These are phyloP conservation scores for Pleurotus tuoliensis DNA, from an alignment of 768 basidiomycete species.

Conservation along the genomic window DNA sequence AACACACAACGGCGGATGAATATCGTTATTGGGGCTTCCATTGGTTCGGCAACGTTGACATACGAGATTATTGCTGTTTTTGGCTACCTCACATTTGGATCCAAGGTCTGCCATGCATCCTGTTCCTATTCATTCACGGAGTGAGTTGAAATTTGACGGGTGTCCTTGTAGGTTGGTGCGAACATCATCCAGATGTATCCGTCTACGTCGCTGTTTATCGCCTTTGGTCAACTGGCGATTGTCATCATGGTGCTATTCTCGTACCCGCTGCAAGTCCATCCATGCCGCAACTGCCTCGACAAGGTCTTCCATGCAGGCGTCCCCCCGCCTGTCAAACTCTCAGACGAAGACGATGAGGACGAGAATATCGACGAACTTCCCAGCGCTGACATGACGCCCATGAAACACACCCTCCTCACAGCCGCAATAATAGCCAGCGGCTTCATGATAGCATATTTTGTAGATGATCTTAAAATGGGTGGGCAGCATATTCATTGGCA, in stretches of 20 bases:
- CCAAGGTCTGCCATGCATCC: slow-evolving; percentile 46
- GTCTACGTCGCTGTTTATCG: slow-evolving; percentile 86
- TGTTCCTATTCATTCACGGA: not conserved
- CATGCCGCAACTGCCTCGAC: slow-evolving; percentile 88
- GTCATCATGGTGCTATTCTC: slow-evolving; percentile 87
- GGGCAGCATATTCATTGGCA: slow-evolving; percentile 51
- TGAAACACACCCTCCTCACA: slow-evolving; percentile 72
- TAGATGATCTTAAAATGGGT: slow-evolving; percentile 78
- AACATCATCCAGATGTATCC: slow-evolving; percentile 97
- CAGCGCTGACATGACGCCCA: slow-evolving; percentile 54
- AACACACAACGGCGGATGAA: slow-evolving; percentile 87
- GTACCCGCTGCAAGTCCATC: slow-evolving; percentile 93
- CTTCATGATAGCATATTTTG: slow-evolving; percentile 73
- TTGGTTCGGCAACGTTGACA: slow-evolving; percentile 76
- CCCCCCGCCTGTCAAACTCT: slow-evolving; percentile 24
- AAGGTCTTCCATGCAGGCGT: slow-evolving; percentile 67
- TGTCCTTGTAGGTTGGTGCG: slow-evolving; percentile 60
- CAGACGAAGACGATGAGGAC: slow-evolving; percentile 39
- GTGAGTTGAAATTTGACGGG: slow-evolving; percentile 1
- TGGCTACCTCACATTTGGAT: slow-evolving; percentile 93
- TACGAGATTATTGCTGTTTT: slow-evolving; percentile 89
- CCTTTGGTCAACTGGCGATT: slow-evolving; percentile 90
- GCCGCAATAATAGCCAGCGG: slow-evolving; percentile 57
- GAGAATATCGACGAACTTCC: slow-evolving; percentile 54
- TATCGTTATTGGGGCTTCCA: slow-evolving; percentile 79